Conservation (phyloP, 345 rosid species). For the Isatis tinctoria region DNA sequence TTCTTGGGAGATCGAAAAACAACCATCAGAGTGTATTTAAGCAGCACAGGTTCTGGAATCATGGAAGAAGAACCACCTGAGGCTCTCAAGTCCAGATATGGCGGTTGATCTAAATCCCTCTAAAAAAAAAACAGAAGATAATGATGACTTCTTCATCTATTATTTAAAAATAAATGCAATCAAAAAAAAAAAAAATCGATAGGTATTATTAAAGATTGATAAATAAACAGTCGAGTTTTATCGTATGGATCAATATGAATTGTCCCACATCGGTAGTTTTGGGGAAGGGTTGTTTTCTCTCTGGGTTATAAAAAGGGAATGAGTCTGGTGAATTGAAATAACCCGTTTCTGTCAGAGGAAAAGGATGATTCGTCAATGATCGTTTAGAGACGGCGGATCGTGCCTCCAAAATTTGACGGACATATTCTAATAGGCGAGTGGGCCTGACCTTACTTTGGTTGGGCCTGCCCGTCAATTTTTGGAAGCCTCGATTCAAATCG, state of each 20-base stretch:
- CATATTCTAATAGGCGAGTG: conserved; percentile 44
- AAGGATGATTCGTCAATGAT: conserved; percentile 62
- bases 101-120: conserved; percentile 44
- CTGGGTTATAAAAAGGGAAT: not conserved
- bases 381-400: conserved; percentile 77
- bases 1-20: conserved; percentile 69
- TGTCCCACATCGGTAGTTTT: conserved; percentile 23
- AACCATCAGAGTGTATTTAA: conserved; percentile 59
- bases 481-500: not conserved
- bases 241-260: not conserved
- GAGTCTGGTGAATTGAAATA: rapidly evolving
- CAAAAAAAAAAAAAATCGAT: not conserved
- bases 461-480: conserved; percentile 21
- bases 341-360: conserved; percentile 75
- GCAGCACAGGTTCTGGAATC: conserved; percentile 70
- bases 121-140: not conserved
- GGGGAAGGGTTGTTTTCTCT: not conserved
- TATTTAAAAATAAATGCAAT: not conserved
- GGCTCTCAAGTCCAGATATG: conserved; percentile 67
- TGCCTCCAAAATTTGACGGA: conserved; percentile 58
- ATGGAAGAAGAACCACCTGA: conserved; percentile 93
- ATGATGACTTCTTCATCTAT: not conserved
- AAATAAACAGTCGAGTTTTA: not conserved
- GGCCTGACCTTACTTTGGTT: conserved; percentile 48
- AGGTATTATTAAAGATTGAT: not conserved